Percentiles rank a stretch among this genome's conserved stretches.
Conservation (phyloP, 768 basidiomycete genomes). For the Mycena maculata region DNA sequence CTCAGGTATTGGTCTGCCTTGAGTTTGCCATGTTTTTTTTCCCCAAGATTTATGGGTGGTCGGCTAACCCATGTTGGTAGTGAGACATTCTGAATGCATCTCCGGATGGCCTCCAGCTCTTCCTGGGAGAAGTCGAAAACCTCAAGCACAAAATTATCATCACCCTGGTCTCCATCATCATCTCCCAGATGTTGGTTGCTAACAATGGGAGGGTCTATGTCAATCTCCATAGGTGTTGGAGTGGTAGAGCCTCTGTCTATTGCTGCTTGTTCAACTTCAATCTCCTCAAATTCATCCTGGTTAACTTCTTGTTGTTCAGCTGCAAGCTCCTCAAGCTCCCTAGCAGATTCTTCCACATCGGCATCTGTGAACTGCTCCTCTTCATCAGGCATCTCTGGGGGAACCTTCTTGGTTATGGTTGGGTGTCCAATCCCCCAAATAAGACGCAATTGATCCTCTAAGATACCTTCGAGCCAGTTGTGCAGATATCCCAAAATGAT, state of each 20-base stretch:
- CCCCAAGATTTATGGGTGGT: slow-evolving; percentile 37
- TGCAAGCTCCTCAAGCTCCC: background rate
- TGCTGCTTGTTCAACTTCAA: background rate
- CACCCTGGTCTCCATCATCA: background rate
- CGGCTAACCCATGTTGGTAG: slow-evolving; percentile 31
- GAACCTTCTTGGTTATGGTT: too few relatives aligned
- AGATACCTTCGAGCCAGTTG: slow-evolving; percentile 33
- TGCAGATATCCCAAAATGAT: slow-evolving; percentile 37
- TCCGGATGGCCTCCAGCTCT: background rate
- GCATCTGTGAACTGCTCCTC: background rate
- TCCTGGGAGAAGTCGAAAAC: background rate
- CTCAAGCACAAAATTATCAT: background rate
- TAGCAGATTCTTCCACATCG: background rate
- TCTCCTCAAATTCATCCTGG: background rate
- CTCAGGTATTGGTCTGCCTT: slow-evolving; percentile 35
- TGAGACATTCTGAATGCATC: slow-evolving; percentile 6
- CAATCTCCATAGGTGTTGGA: background rate
- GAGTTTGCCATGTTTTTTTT: slow-evolving; percentile 36
- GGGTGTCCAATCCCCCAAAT: slow-evolving; percentile 35
- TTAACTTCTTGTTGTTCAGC: background rate
- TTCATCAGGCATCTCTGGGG: background rate
- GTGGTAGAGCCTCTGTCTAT: background rate
- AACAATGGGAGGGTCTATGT: background rate
- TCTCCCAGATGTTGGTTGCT: background rate
- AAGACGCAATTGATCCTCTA: slow-evolving; percentile 27